Base-by-base conservation (phyloP, 2,329 filamentous ascomycete species). In the Nigrospora sphaerica region DNA sequence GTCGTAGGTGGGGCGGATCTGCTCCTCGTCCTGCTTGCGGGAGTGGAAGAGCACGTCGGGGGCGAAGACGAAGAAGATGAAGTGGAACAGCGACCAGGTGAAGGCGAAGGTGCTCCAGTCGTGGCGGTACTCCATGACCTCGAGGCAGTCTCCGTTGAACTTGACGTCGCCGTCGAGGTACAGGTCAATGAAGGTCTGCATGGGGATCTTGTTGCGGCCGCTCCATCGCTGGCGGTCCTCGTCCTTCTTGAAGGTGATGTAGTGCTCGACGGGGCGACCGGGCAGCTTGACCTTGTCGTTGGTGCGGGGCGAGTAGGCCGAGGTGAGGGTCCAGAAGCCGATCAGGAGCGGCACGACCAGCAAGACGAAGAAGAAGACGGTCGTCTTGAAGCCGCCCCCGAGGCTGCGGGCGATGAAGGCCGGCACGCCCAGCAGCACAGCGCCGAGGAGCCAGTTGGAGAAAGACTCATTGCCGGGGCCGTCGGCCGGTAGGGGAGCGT, bases 1-100 rank as follows among this genome's bases (percentile, higher is more conserved):
- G 76, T 96, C 91, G 70, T 96, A 96, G 74, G 95, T 88, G 68
- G 90, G 88, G 62, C 90, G 88, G 48, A 96, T 89, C 72, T 96
- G 91, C 69, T 95, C 90, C 77, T 95, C 90, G 58, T 96, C 90
- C 71, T 95, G 89, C 48, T 86, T 89, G 46, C 88, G 81, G 58
- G 86, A 89, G 75, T 95, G 91, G 75, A 95, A 83, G 58, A 95
- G 83, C 53, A 93, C 78, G 67, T 95, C 90, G 38, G 86, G 87
- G 53, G 91, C 80, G 72, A 95, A 87, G 62, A 81, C 83, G 50
- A 86, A 81, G 58, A 95, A 74, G 71, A 95, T 89, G 72, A 83
- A 89, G 73, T 86, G 85, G 75, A 90, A 88, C 56, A 95, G 73
- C 60, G 81, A 75, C 59, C 85, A 68, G 52, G 90, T 95, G 71